phyloP scores from a whole-genome alignment of 495 filamentous ascomycete species.

The Aspergillus sparsus region DNA sequence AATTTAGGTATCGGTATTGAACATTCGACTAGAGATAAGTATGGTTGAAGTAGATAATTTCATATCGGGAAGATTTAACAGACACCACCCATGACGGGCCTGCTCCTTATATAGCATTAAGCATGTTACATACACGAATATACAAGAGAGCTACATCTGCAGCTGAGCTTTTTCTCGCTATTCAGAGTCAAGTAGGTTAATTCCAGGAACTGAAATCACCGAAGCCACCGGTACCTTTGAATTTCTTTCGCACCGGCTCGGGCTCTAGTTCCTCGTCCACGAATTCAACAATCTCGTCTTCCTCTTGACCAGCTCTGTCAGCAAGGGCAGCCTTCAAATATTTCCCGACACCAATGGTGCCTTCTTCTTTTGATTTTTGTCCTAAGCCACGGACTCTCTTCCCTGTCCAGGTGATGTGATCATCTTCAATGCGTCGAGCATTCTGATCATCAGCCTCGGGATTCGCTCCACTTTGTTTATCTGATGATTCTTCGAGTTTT shows the following conservation, averaged over 20 bases:
- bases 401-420: constrained; percentile 87
- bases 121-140: too few species aligned
- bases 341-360: constrained; percentile 66
- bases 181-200: constrained; percentile 5
- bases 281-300: constrained; percentile 60
- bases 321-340: constrained; percentile 66
- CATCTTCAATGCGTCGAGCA: constrained; percentile 75
- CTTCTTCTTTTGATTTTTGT: constrained; percentile 49
- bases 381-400: constrained; percentile 67
- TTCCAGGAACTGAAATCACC: constrained; percentile 73
- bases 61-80: too few species aligned
- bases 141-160: too few species aligned
- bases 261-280: constrained; percentile 59
- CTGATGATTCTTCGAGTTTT: constrained; percentile 51
- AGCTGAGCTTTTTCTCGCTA: too few species aligned
- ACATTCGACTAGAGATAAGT: too few species aligned
- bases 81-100: too few species aligned
- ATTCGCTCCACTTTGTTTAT: constrained; percentile 39
- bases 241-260: constrained; percentile 78
- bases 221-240: constrained; percentile 75
- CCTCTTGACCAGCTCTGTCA: constrained; percentile 39
- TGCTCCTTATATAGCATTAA: too few species aligned
- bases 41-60: too few species aligned
- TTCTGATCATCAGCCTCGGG: constrained; percentile 41
- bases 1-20: too few species aligned